Percentiles rank a stretch among this genome's conserved stretches.
Conservation (phyloP, 2,329 filamentous ascomycete species). For the Aspergillus clavatus region DNA sequence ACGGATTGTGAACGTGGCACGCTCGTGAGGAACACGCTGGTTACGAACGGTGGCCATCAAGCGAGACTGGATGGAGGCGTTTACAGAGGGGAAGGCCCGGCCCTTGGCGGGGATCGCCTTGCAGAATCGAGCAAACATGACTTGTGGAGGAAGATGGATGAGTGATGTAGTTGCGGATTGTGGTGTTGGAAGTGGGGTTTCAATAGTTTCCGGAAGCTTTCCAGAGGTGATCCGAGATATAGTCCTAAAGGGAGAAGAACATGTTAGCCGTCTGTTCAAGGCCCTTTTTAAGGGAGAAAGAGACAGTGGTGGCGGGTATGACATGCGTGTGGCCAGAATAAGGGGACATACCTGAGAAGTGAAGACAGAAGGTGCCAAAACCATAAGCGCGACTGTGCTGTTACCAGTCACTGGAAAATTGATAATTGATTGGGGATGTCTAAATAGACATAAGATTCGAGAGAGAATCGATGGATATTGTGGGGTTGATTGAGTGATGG, state of each 20-base stretch:
- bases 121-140: constrained; percentile 53
- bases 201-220: constrained; percentile 60
- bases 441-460: constrained; percentile 27
- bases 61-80: constrained; percentile 34
- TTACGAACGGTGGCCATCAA: constrained; percentile 65
- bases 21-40: constrained; percentile 66
- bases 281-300: neutral
- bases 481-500: constrained; percentile 6
- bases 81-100: constrained; percentile 42
- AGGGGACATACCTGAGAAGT: constrained; percentile 69
- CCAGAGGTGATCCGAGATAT: constrained; percentile 67
- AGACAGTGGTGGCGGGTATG: constrained; percentile 13
- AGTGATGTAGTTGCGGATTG: constrained; percentile 6
- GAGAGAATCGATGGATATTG: neutral
- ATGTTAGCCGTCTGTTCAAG: constrained; percentile 5
- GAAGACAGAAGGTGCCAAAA: constrained; percentile 77
- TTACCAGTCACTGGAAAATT: constrained; percentile 31
- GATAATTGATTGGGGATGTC: constrained; percentile 7
- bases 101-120: constrained; percentile 48
- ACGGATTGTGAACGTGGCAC: constrained; percentile 92
- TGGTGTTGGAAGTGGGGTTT: constrained; percentile 14
- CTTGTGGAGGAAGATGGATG: constrained; percentile 16
- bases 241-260: constrained; percentile 45
- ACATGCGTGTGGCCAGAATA: constrained; percentile 8
- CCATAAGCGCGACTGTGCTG: constrained; percentile 66